phyloP scores from a whole-genome alignment of 2,329 filamentous ascomycete species.

The Aspergillus sp. region DNA sequence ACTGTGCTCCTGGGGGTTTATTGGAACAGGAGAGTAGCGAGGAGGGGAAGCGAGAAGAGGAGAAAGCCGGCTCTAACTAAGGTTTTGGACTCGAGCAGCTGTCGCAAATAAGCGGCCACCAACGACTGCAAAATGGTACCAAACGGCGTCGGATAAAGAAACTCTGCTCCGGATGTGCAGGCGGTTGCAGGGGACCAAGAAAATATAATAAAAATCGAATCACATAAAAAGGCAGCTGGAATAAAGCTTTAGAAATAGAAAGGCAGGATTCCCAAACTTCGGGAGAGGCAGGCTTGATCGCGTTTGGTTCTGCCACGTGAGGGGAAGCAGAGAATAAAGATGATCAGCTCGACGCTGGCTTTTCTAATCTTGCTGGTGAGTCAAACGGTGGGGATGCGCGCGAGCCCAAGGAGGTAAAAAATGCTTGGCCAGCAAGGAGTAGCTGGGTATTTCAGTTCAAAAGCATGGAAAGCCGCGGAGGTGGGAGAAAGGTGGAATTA shows the following conservation, averaged over 20 bases:
- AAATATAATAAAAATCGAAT: constrained; percentile 11
- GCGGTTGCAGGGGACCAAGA: constrained; percentile 8
- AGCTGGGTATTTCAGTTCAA: constrained; percentile 6
- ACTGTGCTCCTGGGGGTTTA: constrained; percentile 1
- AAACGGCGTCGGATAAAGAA: constrained; percentile 13
- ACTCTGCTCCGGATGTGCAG: constrained; percentile 13
- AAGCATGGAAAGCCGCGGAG: neutral
- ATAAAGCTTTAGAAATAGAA: neutral
- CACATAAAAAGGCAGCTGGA: constrained; percentile 8
- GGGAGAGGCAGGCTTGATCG: constrained; percentile 7
- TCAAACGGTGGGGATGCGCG: constrained; percentile 9
- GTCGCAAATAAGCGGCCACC: constrained; percentile 20
- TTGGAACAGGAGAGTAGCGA: constrained; percentile 1
- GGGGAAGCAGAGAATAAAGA: constrained; percentile 15
- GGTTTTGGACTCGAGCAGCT: constrained; percentile 13
- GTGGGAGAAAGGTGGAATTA: neutral
- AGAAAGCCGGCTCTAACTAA: constrained; percentile 1
- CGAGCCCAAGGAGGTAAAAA: constrained; percentile 15
- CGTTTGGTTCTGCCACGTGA: constrained; percentile 20
- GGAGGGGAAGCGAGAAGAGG: constrained; percentile 3
- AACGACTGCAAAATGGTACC: constrained; percentile 19
- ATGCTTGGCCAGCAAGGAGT: constrained; percentile 33
- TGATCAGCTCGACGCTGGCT: constrained; percentile 2
- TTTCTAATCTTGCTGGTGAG: constrained; percentile 14
- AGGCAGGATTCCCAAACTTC: constrained; percentile 4